Conservation (phyloP, 305 asterid genomes). For the Plantago coronopus region DNA sequence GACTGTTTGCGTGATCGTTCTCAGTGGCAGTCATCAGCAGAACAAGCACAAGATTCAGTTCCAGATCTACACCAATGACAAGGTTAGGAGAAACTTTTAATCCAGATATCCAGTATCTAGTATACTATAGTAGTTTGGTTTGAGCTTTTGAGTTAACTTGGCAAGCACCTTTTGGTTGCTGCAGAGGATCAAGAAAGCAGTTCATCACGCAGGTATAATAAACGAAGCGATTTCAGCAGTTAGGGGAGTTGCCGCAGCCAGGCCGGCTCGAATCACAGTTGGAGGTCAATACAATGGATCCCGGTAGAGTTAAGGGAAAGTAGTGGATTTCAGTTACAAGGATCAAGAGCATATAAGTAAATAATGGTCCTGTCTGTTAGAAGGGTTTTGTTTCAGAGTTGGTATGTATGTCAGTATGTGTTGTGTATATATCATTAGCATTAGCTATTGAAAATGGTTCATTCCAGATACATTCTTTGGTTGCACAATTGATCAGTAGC, state of each 20-base stretch:
- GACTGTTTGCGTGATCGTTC: constrained; percentile 51
- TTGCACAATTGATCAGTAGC: too few species aligned
- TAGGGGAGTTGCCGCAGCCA: constrained; percentile 33
- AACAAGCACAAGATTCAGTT: constrained; percentile 45
- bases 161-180: background rate
- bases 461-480: background rate
- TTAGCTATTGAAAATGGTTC: background rate
- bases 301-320: background rate
- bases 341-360: constrained; percentile 13
- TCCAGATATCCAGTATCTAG: background rate
- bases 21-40: constrained; percentile 33
- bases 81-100: constrained; percentile 25
- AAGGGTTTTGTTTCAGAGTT: too few species aligned
- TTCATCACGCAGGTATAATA: constrained; percentile 34
- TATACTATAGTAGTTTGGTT: too few species aligned
- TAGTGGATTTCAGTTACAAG: background rate
- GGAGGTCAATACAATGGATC: constrained; percentile 54
- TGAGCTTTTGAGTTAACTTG: background rate
- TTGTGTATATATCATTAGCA: too few species aligned
- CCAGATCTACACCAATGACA: constrained; percentile 41
- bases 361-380: constrained; percentile 14
- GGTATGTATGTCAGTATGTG: too few species aligned
- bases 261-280: constrained; percentile 47
- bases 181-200: constrained; percentile 55
- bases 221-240: constrained; percentile 46